Evolutionary conservation across 2,329 filamentous ascomycete genomes (phyloP).

Genomic region (Scytalidium sp.): DNA sequence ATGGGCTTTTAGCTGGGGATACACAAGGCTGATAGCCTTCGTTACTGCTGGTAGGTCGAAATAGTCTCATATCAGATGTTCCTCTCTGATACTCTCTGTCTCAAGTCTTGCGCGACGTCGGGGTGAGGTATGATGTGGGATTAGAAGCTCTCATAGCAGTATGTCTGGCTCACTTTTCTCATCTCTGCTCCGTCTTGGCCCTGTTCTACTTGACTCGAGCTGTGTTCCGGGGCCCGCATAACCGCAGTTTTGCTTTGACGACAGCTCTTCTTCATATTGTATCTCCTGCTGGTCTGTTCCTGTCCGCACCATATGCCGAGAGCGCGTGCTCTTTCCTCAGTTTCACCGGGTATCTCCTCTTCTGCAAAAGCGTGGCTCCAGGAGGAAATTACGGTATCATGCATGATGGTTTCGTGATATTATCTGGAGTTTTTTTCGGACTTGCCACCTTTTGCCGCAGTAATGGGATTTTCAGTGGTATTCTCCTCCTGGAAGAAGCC

Average conservation of each 20-base stretch:
- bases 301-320: slow-evolving; percentile 84
- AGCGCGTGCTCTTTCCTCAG: slow-evolving; percentile 74
- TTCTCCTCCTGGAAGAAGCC: slow-evolving; percentile 59
- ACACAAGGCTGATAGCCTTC: slow-evolving; percentile 37
- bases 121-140: slow-evolving; percentile 27
- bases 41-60: slow-evolving; percentile 17
- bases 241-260: slow-evolving; percentile 56
- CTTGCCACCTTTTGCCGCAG: slow-evolving; percentile 72
- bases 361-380: slow-evolving; percentile 47
- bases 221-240: slow-evolving; percentile 44
- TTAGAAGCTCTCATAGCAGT: slow-evolving; percentile 56
- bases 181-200: slow-evolving; percentile 71
- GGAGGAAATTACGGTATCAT: slow-evolving; percentile 27
- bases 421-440: slow-evolving; percentile 68
- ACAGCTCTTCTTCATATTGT: slow-evolving; percentile 75
- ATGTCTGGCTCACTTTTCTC: slow-evolving; percentile 66
- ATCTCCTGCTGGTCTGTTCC: slow-evolving; percentile 84
- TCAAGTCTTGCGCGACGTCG: slow-evolving; percentile 23
- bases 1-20: slow-evolving; percentile 72
- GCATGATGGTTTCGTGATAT: slow-evolving; percentile 49
- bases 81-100: slow-evolving; percentile 2
- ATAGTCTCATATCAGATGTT: background rate
- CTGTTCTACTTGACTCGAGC: slow-evolving; percentile 64
- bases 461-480: slow-evolving; percentile 82
- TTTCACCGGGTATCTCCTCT: slow-evolving; percentile 70